Evolutionary conservation across 768 basidiomycete genomes (phyloP).

Genomic region (Pisolithus microcarpus): DNA sequence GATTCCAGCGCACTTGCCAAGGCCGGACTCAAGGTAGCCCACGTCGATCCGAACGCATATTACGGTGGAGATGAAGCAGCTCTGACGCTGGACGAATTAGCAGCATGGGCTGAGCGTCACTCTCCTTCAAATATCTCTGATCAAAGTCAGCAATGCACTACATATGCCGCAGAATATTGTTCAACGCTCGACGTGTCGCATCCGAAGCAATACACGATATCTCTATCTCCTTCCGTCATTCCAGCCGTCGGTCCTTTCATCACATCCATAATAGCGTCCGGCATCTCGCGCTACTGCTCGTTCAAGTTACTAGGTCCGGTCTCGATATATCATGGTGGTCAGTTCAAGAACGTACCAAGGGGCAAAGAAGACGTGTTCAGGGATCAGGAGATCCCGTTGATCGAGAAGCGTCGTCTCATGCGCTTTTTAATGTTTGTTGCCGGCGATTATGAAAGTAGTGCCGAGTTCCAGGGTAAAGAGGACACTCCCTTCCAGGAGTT

Average conservation of each 20-base stretch:
- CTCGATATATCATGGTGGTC: conserved; percentile 46
- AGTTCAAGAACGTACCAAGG: conserved; percentile 65
- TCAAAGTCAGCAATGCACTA: conserved; percentile 2
- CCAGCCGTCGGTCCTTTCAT: conserved; percentile 76
- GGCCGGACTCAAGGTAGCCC: conserved; percentile 80
- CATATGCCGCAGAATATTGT: conserved; percentile 31
- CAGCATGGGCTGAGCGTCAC: conserved; percentile 53
- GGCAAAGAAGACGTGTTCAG: conserved; percentile 94
- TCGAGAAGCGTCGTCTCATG: conserved; percentile 89
- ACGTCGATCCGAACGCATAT: conserved; percentile 76
- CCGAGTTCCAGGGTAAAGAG: conserved; percentile 52
- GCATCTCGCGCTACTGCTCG: conserved; percentile 86
- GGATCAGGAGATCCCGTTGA: conserved; percentile 61
- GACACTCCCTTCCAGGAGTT: conserved; percentile 54
- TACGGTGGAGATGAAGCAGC: conserved; percentile 84
- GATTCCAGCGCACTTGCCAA: conserved; percentile 73
- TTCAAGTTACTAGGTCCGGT: conserved; percentile 77
- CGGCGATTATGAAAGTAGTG: conserved; percentile 60
- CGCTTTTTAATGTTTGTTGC: conserved; percentile 81
- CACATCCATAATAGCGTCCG: conserved; percentile 68
- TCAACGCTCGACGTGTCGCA: conserved; percentile 41
- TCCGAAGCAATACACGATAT: conserved; percentile 76
- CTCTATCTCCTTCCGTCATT: conserved; percentile 76
- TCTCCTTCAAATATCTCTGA: conserved; percentile 12
- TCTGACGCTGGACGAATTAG: conserved; percentile 73